phyloP scores from a whole-genome alignment of 164 flowering plant genomes.

The Malania oleifera region DNA sequence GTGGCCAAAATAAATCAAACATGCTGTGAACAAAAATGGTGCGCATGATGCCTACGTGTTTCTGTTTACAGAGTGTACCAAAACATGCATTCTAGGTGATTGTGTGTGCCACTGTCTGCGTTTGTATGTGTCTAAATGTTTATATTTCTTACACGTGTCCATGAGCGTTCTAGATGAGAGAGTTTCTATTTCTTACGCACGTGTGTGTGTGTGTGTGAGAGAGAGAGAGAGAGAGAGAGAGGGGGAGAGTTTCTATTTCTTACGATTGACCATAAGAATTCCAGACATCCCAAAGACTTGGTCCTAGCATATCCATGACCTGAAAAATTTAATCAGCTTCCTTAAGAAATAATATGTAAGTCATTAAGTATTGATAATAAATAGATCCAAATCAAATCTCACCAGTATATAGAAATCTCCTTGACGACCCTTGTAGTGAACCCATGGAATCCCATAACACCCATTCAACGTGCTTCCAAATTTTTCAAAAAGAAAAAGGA shows the following conservation, averaged over 20 bases:
- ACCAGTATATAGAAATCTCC: conserved; percentile 90
- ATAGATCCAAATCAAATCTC: conserved; percentile 16
- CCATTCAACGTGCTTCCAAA: conserved; percentile 59
- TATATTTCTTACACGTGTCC: too few relatives aligned
- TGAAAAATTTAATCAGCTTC: conserved; percentile 23
- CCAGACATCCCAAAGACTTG: conserved; percentile 97
- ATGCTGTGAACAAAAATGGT: too few relatives aligned
- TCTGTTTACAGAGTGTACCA: too few relatives aligned
- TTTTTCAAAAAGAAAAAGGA: conserved; percentile 6
- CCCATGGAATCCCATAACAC: conserved; percentile 78
- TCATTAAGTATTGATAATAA: conserved; percentile 1
- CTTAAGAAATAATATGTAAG: conserved; percentile 9
- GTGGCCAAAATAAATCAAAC: conserved; percentile 22
- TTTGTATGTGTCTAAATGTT: too few relatives aligned
- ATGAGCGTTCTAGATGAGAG: too few relatives aligned
- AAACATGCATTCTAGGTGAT: too few relatives aligned
- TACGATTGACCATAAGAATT: conserved; percentile 78
- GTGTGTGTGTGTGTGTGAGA: too few relatives aligned
- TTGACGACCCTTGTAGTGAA: conserved; percentile 82
- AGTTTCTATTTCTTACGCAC: too few relatives aligned
- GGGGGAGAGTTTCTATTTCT: conserved; percentile 18
- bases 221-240: background rate
- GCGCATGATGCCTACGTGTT: too few relatives aligned
- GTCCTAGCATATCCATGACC: conserved; percentile 97
- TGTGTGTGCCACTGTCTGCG: too few relatives aligned